phyloP scores from a whole-genome alignment of 441 rosid genomes.

The Gossypium davidsonii region DNA sequence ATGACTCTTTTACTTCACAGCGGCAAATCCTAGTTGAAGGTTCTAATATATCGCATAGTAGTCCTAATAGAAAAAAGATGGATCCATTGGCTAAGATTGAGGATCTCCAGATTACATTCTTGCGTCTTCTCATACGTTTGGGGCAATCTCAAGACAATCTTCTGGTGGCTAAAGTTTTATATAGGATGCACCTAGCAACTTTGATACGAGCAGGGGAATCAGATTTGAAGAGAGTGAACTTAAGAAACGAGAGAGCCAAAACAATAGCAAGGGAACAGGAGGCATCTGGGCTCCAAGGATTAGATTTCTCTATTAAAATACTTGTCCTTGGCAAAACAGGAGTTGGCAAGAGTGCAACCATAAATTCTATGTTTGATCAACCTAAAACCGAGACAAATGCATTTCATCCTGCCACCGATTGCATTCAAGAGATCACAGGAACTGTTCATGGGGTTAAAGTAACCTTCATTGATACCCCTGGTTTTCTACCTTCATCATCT shows the following conservation, averaged over 20 bases:
- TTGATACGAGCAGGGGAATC: constrained; percentile 69
- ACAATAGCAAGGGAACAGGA: constrained; percentile 65
- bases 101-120: constrained; percentile 61
- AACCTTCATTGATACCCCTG: constrained; percentile 84
- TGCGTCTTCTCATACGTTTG: constrained; percentile 59
- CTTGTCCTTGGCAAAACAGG: constrained; percentile 88
- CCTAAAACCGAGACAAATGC: constrained; percentile 62
- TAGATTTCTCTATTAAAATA: constrained; percentile 62
- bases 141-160: constrained; percentile 57
- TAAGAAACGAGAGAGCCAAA: constrained; percentile 43
- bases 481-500: constrained; percentile 53
- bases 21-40: constrained; percentile 38
- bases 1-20: constrained; percentile 29
- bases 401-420: constrained; percentile 62
- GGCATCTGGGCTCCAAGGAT: constrained; percentile 52
- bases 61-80: constrained; percentile 24
- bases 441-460: constrained; percentile 61
- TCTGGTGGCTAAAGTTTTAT: constrained; percentile 70
- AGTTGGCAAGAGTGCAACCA: constrained; percentile 96
- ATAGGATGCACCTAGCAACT: constrained; percentile 68
- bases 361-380: constrained; percentile 82
- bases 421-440: constrained; percentile 65
- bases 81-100: constrained; percentile 57
- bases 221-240: constrained; percentile 47
- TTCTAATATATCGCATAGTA: constrained; percentile 24